phyloP scores from a whole-genome alignment of 768 basidiomycete genomes.

The Pulveroboletus sp. region DNA sequence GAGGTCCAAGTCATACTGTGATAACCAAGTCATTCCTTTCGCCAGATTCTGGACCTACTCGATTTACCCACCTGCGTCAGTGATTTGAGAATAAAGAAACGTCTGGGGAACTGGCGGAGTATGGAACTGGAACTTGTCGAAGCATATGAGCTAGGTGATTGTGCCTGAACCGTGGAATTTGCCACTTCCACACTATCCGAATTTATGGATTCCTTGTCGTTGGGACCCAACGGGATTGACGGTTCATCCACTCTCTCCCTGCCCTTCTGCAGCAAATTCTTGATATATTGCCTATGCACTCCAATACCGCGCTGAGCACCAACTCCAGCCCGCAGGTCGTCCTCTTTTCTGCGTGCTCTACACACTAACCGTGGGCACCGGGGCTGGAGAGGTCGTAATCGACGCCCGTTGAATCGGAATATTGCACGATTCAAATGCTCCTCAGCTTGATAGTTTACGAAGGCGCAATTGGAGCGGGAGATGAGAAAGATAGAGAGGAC shows the following conservation, averaged over 20 bases:
- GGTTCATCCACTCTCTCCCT: slow-evolving; percentile 17
- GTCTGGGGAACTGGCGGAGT: slow-evolving; percentile 68
- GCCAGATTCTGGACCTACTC: not conserved
- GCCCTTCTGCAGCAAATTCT: slow-evolving; percentile 48
- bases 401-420: slow-evolving; percentile 62
- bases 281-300: slow-evolving; percentile 81
- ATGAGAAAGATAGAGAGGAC: slow-evolving; percentile 89
- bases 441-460: slow-evolving; percentile 80
- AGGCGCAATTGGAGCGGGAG: slow-evolving; percentile 91
- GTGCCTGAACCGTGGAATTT: slow-evolving; percentile 17
- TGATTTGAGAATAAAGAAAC: slow-evolving; percentile 93
- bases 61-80: slow-evolving; percentile 59
- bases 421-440: slow-evolving; percentile 64
- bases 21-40: not conserved
- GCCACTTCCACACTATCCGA: not conserved
- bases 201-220: slow-evolving; percentile 36
- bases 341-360: slow-evolving; percentile 72
- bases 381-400: slow-evolving; percentile 65
- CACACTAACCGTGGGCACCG: slow-evolving; percentile 80
- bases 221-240: slow-evolving; percentile 29
- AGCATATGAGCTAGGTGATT: slow-evolving; percentile 61
- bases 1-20: slow-evolving; percentile 70
- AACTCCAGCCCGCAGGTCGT: slow-evolving; percentile 86
- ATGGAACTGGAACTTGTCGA: slow-evolving; percentile 86
- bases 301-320: slow-evolving; percentile 86